Evolutionary conservation across 2,329 filamentous ascomycete genomes (phyloP), one percentile per base, ranked within the genome.

Genomic region (Colletotrichum orchidophilum): DNA sequence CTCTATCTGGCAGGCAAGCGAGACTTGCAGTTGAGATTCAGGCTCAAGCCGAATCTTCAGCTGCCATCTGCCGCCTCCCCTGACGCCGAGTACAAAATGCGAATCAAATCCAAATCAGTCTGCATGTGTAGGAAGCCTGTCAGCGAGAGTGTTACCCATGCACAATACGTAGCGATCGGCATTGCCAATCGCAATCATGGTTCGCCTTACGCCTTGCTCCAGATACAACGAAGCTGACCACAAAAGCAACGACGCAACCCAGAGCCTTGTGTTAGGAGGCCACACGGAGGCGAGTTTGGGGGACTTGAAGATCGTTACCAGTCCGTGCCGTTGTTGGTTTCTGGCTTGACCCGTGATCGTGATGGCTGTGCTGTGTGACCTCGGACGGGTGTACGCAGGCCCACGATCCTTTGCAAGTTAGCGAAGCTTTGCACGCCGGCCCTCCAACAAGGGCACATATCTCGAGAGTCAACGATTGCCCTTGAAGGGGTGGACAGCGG

Each of bases 1-100:
- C n/a, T 57, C 39, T 70, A 64, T 67, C 21, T 67, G 49, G 27
- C 52, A 52, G 50, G n/a, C 67, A 49, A 50, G 24, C 62, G n/a
- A 53, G 61, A 31, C 66, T 63, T 59, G 61, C 61, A 63, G 58
- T 53, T 50, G 26, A 54, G 24, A 60, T 53, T 24, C 52, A 39
- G 24, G 49, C 21, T 8, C 29, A 31, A 42, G 52, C 42, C 62
- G 61, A 69, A 42, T 42, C 39, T 65, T 61, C 54, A 60, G 35
- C 66, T 66, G 54, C 62, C 62, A 31, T 66, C 66, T 66, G 57
- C 57, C 63, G 50, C 35, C 24, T 49, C 42, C 35, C 33, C 50
- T 27, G 46, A 60, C 39, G 7, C 46, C 9, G 57, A 60, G 24
- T 24, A 46, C 13, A 24, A 27, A 55, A 26, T 26, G 13, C 24